phyloP scores from a whole-genome alignment of 2,329 filamentous ascomycete genomes.

The Colletotrichum euphorbiae region DNA sequence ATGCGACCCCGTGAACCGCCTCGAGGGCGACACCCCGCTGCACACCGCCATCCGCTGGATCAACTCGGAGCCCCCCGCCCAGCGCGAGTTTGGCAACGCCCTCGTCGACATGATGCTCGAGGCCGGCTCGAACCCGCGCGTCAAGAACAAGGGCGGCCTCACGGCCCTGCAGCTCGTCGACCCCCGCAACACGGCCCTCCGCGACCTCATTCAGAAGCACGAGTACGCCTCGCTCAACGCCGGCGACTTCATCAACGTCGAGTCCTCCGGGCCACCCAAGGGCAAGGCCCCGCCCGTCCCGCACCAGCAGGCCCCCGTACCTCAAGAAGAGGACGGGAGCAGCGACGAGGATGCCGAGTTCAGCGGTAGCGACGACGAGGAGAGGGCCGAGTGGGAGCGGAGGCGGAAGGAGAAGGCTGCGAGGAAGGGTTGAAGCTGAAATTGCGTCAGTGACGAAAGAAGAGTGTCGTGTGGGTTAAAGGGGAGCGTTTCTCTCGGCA shows the following conservation, averaged over 20 bases:
- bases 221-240: slow-evolving; percentile 73
- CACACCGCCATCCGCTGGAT: slow-evolving; percentile 83
- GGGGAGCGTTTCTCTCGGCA: too few relatives aligned
- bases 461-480: too few relatives aligned
- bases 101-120: slow-evolving; percentile 86
- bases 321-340: slow-evolving; percentile 39
- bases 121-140: slow-evolving; percentile 72
- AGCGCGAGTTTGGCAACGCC: slow-evolving; percentile 72
- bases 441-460: too few relatives aligned
- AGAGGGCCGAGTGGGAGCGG: slow-evolving; percentile 71
- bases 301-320: slow-evolving; percentile 35
- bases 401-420: slow-evolving; percentile 57
- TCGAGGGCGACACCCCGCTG: slow-evolving; percentile 81
- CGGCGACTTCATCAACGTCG: slow-evolving; percentile 65
- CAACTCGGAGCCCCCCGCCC: slow-evolving; percentile 73
- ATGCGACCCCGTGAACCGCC: slow-evolving; percentile 80
- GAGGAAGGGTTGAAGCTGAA: slow-evolving; percentile 38
- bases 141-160: slow-evolving; percentile 78
- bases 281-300: slow-evolving; percentile 40
- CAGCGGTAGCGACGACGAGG: slow-evolving; percentile 73
- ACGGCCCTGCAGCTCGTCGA: slow-evolving; percentile 80
- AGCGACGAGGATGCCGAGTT: slow-evolving; percentile 72
- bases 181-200: slow-evolving; percentile 72
- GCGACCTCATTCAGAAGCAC: slow-evolving; percentile 74
- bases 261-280: slow-evolving; percentile 41